Conservation (phyloP, 179 eudicot species). For the Corrigiola litoralis region DNA sequence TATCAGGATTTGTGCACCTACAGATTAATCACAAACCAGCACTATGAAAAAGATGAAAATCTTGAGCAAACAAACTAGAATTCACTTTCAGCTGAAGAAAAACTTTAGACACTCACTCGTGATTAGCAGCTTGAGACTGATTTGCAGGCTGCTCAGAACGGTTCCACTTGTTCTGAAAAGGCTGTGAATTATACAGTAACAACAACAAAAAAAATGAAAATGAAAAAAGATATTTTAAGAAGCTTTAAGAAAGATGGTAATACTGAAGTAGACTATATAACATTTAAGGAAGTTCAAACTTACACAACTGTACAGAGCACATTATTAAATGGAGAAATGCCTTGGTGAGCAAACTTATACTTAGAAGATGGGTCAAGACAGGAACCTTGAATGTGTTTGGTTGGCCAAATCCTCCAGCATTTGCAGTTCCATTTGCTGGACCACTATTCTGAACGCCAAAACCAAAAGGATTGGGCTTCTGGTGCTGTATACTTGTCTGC, state of each 20-base stretch:
- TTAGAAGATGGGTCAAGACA: not conserved
- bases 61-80: not conserved
- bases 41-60: slow-evolving; percentile 3
- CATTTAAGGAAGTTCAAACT: not conserved
- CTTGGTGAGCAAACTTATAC: not conserved
- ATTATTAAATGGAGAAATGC: not conserved
- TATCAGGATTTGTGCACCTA: slow-evolving; percentile 81
- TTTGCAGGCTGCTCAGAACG: slow-evolving; percentile 56
- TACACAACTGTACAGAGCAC: not conserved
- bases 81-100: not conserved
- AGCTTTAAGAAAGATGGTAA: not conserved
- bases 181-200: slow-evolving; percentile 40
- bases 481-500: slow-evolving; percentile 37
- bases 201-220: not conserved
- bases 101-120: slow-evolving; percentile 47
- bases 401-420: slow-evolving; percentile 43
- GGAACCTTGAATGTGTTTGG: slow-evolving; percentile 56
- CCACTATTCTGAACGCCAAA: slow-evolving; percentile 57
- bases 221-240: not conserved
- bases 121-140: slow-evolving; percentile 54
- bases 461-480: slow-evolving; percentile 62
- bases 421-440: slow-evolving; percentile 37
- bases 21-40: slow-evolving; percentile 22
- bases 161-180: slow-evolving; percentile 92
- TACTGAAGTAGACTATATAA: not conserved